These are phyloP conservation scores for Lactarius hatsudake DNA, from an alignment of 768 basidiomycete species.

Conservation along the genomic window DNA sequence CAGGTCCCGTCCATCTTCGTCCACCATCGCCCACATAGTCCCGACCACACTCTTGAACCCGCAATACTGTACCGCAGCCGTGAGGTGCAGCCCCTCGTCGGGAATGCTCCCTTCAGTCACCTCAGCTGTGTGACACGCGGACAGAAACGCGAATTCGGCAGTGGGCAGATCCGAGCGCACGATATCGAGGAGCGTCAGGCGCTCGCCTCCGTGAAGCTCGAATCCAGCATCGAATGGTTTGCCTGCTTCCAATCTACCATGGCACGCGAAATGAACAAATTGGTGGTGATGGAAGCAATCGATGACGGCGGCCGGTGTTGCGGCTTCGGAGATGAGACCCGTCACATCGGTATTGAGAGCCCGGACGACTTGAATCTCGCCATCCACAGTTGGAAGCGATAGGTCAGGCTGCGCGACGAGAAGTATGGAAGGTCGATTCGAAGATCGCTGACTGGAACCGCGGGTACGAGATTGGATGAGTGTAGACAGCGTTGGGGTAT, in stretches of 20 bases:
- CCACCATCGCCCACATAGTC: slow-evolving; percentile 6
- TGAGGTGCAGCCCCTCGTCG: background rate
- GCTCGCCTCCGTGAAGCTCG: background rate
- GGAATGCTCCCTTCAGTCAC: background rate
- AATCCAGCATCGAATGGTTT: slow-evolving; percentile 2
- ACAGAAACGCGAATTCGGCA: slow-evolving; percentile 4
- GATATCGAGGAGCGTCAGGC: background rate
- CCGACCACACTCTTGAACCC: slow-evolving; percentile 1
- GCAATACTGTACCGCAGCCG: background rate
- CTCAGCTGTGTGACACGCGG: background rate
- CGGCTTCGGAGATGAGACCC: background rate
- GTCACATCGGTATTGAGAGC: background rate
- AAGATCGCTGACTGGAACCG: too few species aligned
- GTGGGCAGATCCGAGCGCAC: background rate
- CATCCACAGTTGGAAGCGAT: background rate
- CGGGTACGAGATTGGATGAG: too few species aligned
- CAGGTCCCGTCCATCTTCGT: background rate
- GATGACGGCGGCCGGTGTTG: background rate
- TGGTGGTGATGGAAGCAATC: background rate
- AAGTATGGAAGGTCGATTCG: too few species aligned
- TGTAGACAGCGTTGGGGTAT: too few species aligned
- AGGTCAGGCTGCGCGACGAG: too few species aligned
- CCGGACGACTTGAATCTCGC: slow-evolving; percentile 1
- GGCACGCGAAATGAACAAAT: slow-evolving; percentile 7
- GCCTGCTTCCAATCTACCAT: background rate